A percentile compares a stretch with the other conserved stretches of the same genome.
These are phyloP conservation scores for Xylariaceae sp. DNA, from an alignment of 2,329 filamentous ascomycete genomes.

Conservation along the genomic window DNA sequence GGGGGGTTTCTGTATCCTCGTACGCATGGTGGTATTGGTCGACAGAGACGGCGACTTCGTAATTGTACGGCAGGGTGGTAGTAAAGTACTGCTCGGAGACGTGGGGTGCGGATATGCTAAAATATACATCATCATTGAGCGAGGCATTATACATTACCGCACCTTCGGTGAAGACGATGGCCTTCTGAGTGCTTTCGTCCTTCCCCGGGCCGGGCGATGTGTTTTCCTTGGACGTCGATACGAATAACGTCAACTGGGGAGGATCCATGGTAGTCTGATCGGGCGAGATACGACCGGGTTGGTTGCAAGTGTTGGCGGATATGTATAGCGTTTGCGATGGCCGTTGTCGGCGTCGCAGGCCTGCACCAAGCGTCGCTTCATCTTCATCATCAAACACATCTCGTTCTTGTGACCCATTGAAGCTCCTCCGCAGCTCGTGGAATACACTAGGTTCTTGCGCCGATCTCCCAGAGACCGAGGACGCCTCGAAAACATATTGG, in stretches of 20 bases:
- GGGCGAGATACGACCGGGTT: constrained; percentile 55
- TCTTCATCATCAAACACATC: constrained; percentile 18
- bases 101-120: constrained; percentile 68
- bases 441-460: constrained; percentile 14
- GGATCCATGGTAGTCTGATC: constrained; percentile 42
- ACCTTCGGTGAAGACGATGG: constrained; percentile 56
- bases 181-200: constrained; percentile 39
- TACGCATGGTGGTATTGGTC: constrained; percentile 70
- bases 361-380: constrained; percentile 13
- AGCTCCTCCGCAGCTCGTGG: constrained; percentile 23
- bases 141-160: constrained; percentile 61
- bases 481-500: constrained; percentile 58
- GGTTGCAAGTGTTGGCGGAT: constrained; percentile 78
- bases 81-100: constrained; percentile 51
- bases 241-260: constrained; percentile 71
- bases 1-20: constrained; percentile 43
- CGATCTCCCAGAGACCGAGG: constrained; percentile 43
- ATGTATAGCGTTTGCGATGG: constrained; percentile 60
- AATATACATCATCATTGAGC: constrained; percentile 63
- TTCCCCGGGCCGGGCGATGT: constrained; percentile 59
- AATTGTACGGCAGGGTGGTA: constrained; percentile 60
- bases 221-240: constrained; percentile 63
- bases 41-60: constrained; percentile 77
- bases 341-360: constrained; percentile 23
- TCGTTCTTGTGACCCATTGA: constrained; percentile 17